phyloP scores from a whole-genome alignment of 169 alveolate species.

The Theileria orientalis region DNA sequence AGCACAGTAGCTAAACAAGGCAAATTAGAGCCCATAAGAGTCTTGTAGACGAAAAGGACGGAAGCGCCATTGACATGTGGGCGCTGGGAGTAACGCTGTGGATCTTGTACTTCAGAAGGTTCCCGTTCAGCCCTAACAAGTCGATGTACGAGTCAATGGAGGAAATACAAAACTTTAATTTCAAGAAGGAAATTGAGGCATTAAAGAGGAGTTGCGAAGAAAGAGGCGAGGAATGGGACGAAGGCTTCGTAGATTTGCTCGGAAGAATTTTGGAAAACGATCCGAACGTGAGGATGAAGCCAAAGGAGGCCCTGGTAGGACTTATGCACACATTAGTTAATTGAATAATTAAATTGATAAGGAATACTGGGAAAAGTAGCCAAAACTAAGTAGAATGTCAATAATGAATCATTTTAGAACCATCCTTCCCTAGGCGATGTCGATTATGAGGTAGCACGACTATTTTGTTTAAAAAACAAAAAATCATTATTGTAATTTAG shows the following conservation, averaged over 20 bases:
- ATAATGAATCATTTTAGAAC: constrained; percentile 1
- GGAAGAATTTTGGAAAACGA: constrained; percentile 24
- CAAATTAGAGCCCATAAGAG: no score
- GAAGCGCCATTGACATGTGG: constrained; percentile 49
- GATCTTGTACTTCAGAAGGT: constrained; percentile 29
- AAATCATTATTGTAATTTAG: background rate
- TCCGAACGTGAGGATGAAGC: constrained; percentile 17
- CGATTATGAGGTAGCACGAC: constrained; percentile 15
- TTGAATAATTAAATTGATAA: background rate
- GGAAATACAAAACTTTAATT: constrained; percentile 16
- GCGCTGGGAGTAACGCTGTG: constrained; percentile 43
- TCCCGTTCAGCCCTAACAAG: constrained; percentile 10
- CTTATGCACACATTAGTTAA: background rate
- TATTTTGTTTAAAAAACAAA: background rate
- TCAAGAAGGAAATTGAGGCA: constrained; percentile 10
- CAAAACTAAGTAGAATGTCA: no score
- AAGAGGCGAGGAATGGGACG: background rate
- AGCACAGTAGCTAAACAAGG: no score
- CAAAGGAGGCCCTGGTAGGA: constrained; percentile 40
- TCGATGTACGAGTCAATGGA: constrained; percentile 7
- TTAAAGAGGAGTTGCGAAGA: background rate
- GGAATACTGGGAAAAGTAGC: background rate
- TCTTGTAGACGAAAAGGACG: constrained; percentile 19
- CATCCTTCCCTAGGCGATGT: constrained; percentile 5
- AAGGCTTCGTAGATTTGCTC: constrained; percentile 23